Evolutionary conservation across 208 protist genomes (phyloP).

Genomic region (Strigomonas oncopelti): DNA sequence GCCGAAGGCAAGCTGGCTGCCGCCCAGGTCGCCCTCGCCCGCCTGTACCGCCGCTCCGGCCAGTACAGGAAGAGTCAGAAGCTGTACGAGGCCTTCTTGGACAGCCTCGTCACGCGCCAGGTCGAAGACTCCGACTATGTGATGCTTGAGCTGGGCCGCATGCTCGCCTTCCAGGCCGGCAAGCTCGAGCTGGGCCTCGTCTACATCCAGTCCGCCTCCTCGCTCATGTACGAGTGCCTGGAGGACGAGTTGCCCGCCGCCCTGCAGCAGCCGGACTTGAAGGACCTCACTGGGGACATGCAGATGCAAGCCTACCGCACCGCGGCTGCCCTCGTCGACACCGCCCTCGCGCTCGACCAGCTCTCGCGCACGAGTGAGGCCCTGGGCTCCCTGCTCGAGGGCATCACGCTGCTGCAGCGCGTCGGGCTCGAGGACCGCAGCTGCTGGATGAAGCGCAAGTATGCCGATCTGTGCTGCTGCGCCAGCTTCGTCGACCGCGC

Average conservation of each 20-base stretch:
- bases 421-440: not conserved
- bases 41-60: not conserved
- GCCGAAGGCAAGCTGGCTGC: not conserved
- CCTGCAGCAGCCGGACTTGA: not conserved
- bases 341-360: not conserved
- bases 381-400: not conserved
- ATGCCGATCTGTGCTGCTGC: not conserved
- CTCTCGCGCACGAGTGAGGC: not conserved
- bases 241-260: not conserved
- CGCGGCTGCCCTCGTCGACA: not conserved
- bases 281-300: not conserved
- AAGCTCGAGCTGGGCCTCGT: not conserved
- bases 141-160: slow-evolving; percentile 7
- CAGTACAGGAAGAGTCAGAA: not conserved
- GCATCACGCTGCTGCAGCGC: not conserved
- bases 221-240: not conserved
- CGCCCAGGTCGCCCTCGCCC: not conserved
- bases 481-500: not conserved
- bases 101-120: not conserved
- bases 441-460: not conserved
- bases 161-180: not conserved
- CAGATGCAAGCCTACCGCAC: not conserved
- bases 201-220: not conserved
- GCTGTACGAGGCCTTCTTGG: slow-evolving; percentile 3
- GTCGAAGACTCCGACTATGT: not conserved